A percentile compares a stretch with the other conserved stretches of the same genome.
Evolutionary conservation across 225 moss, liverwort and hornwort species (phyloP).

Genomic region (Marchantia paleacea): DNA sequence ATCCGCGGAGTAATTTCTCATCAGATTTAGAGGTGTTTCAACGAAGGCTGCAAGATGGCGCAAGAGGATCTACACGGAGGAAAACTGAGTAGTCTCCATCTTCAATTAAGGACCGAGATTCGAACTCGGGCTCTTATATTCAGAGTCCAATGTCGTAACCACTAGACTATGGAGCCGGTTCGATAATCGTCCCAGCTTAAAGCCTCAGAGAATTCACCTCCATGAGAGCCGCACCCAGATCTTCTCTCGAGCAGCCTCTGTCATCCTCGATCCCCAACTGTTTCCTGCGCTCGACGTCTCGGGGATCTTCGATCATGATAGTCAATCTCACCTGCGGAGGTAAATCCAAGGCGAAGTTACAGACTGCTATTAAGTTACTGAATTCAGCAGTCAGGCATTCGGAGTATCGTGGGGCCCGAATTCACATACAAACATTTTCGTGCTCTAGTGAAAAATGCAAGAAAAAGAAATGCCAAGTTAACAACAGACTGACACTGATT

Average conservation of each 20-base stretch:
- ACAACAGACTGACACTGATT: too few species aligned
- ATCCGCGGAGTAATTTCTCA: too few species aligned
- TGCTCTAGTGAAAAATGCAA: neutral
- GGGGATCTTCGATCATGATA: constrained; percentile 94
- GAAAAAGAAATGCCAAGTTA: neutral
- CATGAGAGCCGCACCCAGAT: constrained; percentile 69
- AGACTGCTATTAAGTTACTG: neutral
- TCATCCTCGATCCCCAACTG: constrained; percentile 93
- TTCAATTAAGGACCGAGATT: neutral
- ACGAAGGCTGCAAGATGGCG: too few species aligned
- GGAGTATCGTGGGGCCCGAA: too few species aligned
- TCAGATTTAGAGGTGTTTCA: too few species aligned
- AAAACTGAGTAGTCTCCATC: too few species aligned
- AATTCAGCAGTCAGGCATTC: too few species aligned
- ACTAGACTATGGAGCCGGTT: neutral
- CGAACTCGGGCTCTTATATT: neutral
- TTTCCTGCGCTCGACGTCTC: constrained; percentile 81
- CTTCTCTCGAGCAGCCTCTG: constrained; percentile 88
- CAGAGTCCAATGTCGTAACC: constrained; percentile 1
- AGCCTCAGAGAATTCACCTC: constrained; percentile 44
- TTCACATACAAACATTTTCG: neutral
- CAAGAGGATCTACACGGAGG: too few species aligned
- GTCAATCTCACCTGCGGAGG: constrained; percentile 75
- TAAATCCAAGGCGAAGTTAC: neutral
- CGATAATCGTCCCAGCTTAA: too few species aligned